A percentile compares a stretch with the other conserved stretches of the same genome.
Evolutionary conservation across 2,329 filamentous ascomycete genomes (phyloP).

Genomic region (Bertia moriformis): DNA sequence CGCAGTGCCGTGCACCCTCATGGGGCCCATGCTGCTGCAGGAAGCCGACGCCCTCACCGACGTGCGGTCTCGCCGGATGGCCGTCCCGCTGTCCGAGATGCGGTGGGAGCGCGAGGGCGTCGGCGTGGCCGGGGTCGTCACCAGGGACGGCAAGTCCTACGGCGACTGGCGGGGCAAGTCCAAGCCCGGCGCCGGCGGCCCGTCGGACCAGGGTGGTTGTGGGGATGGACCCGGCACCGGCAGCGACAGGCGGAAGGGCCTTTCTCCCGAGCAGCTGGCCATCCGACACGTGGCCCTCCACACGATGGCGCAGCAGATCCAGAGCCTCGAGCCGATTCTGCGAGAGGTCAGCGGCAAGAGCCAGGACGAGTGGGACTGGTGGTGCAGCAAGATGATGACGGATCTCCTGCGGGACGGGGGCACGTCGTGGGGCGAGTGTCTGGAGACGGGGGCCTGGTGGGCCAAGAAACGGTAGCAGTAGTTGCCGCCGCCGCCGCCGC

Average conservation of each 20-base stretch:
- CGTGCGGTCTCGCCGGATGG: slow-evolving; percentile 61
- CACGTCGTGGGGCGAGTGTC: slow-evolving; percentile 69
- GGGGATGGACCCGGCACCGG: slow-evolving; percentile 11
- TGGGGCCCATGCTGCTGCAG: slow-evolving; percentile 65
- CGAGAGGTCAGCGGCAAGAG: slow-evolving; percentile 74
- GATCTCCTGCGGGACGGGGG: slow-evolving; percentile 69
- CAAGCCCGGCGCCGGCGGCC: slow-evolving; percentile 11
- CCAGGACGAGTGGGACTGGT: slow-evolving; percentile 81
- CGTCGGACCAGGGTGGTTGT: slow-evolving; percentile 6
- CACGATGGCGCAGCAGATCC: slow-evolving; percentile 70
- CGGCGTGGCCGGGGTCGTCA: slow-evolving; percentile 45
- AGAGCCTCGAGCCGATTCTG: slow-evolving; percentile 69
- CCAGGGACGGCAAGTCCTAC: slow-evolving; percentile 44
- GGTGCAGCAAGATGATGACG: slow-evolving; percentile 76
- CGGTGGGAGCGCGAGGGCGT: slow-evolving; percentile 73
- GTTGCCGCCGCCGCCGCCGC: slow-evolving; percentile 56
- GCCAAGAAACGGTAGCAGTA: slow-evolving; percentile 74
- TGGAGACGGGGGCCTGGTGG: slow-evolving; percentile 77
- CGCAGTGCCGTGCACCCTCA: slow-evolving; percentile 63
- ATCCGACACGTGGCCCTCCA: slow-evolving; percentile 67
- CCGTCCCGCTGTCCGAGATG: slow-evolving; percentile 73
- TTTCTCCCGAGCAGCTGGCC: slow-evolving; percentile 57
- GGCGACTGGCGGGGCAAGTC: slow-evolving; percentile 35
- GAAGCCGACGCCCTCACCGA: slow-evolving; percentile 60
- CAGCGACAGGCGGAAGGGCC: slow-evolving; percentile 27